Base-by-base conservation (phyloP, 441 rosid species). In the Sinapis alba region DNA sequence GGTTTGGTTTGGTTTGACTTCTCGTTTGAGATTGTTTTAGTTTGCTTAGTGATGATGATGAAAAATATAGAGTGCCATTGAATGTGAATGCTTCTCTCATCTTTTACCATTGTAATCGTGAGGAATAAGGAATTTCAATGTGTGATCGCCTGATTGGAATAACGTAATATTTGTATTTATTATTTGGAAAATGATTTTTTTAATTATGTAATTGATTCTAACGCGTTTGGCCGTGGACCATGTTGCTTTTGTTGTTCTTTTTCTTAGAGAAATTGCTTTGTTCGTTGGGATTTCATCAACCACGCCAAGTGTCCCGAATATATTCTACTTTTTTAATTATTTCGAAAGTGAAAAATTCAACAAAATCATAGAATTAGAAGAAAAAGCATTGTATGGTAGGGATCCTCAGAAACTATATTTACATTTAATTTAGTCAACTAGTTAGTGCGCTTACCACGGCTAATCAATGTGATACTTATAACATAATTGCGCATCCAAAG, bases 281-380 rank as follows among this genome's bases (percentile, higher is more conserved):
- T 53, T 75, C 30, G 67, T 59, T 74, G 41, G n/a, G 65, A 65
- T 54, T 74, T 58, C 65, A 47, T 12, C 38, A 16, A 58, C 73
- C 65, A 68, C 66, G 79, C 71, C 79, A 69, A 70, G 61, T 63
- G 65, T 63, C 59, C 30, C 38, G 41, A 54, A 56, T 63, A 69
- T 69, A 21, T 38, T 23, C 45, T 16, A n/a, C 13, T 28, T 15
- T 28, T 10, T 66, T 1, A 26, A 50, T 16, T 1, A 10, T 10
- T 45, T 15, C 5, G 12, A 30, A 59, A 11, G 6, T 56, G 24
- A 6, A 36, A 71, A 19, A 38, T 26, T 5, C 23, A 54, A 9
- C 54, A 23, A 9, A 8, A 62, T 51, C n/a, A 11, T 41, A 32
- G 23, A 54, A 73, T 73, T 66, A 23, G 62, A 47, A 74, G 9